Evolutionary conservation across 75 land plant genomes (phyloP).

Genomic region (Selaginella moellendorffii): DNA sequence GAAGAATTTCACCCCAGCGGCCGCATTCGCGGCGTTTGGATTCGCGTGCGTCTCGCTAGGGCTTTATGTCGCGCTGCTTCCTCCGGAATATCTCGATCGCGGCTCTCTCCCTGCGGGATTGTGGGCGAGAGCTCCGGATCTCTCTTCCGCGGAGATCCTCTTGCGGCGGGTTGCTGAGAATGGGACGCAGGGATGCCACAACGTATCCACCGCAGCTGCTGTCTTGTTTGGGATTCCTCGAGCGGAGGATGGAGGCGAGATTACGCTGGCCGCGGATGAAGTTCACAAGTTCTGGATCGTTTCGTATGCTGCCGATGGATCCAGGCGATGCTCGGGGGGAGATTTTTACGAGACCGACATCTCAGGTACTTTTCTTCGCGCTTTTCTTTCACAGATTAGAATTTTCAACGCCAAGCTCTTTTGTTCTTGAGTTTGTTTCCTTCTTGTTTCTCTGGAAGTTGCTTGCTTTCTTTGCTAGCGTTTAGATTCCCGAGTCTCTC

Average conservation of each 20-base stretch:
- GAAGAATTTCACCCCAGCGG: too few relatives aligned
- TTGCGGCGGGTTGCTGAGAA: slow-evolving; percentile 33
- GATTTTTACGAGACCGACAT: slow-evolving; percentile 44
- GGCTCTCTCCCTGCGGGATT: too few relatives aligned
- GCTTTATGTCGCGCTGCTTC: too few relatives aligned
- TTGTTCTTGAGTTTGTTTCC: too few relatives aligned
- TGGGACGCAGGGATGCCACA: slow-evolving; percentile 44
- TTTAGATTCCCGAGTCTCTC: not conserved
- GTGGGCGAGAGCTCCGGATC: too few relatives aligned
- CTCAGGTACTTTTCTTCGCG: too few relatives aligned
- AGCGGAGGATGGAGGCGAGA: not conserved
- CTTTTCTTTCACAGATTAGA: too few relatives aligned
- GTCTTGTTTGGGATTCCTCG: slow-evolving; percentile 18
- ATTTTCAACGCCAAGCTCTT: too few relatives aligned
- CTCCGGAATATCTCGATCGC: too few relatives aligned
- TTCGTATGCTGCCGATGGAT: slow-evolving; percentile 30
- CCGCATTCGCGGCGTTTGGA: too few relatives aligned
- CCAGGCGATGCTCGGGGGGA: slow-evolving; percentile 57
- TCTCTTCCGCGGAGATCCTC: not conserved
- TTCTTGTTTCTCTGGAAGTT: not conserved
- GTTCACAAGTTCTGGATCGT: slow-evolving; percentile 39
- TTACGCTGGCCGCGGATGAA: slow-evolving; percentile 25
- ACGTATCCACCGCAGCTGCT: slow-evolving; percentile 26
- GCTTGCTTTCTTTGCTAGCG: not conserved
- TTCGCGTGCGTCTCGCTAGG: too few relatives aligned